Base-by-base conservation (phyloP, 768 basidiomycete genomes). In the Macrolepiota albuminosa region DNA sequence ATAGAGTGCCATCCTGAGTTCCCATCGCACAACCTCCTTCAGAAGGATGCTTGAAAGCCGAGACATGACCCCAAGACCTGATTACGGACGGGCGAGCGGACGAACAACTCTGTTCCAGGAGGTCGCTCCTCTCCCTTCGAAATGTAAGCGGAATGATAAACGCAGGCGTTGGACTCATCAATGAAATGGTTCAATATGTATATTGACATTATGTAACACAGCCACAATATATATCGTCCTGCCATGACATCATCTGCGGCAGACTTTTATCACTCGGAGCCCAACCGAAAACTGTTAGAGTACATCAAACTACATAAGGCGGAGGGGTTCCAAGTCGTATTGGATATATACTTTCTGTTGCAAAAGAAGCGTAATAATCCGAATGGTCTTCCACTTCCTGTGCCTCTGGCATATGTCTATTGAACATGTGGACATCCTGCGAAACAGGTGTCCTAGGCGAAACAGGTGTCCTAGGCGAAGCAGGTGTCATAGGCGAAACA, bases 1-100 rank as follows among this genome's bases (percentile, higher is more conserved):
- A 81, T 49, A 81, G 58, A 21, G 76, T 75, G 40, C 76, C 78
- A 63, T 82, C 78, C 56, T 76, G 64, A 58, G 78, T 78, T 5
- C 78, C 79, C 56, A 80, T 60, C 1, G 75, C 69, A 42, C 73
- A 66, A 7, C 72, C 71, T 42, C 63, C 66, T n/a, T 59, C 54
- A 26, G 60, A 55, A 6, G 46, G 9, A 34, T 54, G 49, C 46
- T 34, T 47, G 48, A 26, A 40, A 36, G 54, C 45, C 13, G 55
- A 50, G 42, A 48, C 47, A 42, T 61, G 34, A 6, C 64, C 65
- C 73, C 75, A 78, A 42, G 67, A 70, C 49, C 71, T 65, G 48
- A 79, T 61, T 2, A 68, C 58, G 8, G 73, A 72, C 13, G 75
- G 68, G 42, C 60, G 67, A 9, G 75, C 70, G 13, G 56, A 64